Conservation (phyloP, 345 rosid genomes). For the Raphanus raphanistrum region DNA sequence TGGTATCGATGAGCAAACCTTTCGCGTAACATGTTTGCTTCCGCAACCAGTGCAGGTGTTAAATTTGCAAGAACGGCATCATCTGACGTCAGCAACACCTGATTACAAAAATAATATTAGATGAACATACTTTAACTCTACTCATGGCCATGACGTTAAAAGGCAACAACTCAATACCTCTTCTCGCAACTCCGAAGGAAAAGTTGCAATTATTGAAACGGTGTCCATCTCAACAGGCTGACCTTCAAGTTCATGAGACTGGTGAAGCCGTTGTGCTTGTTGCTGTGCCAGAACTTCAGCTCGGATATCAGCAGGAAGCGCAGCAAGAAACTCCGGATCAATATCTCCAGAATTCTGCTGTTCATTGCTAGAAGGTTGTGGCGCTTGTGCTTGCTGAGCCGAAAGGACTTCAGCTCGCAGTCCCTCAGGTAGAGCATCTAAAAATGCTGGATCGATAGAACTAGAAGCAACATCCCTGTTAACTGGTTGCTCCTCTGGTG, state of each 20-base stretch:
- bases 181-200: conserved; percentile 94
- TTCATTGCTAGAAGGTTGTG: conserved; percentile 69
- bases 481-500: conserved; percentile 61
- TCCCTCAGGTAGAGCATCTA: conserved; percentile 97
- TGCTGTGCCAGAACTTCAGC: conserved; percentile 96
- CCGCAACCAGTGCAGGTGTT: conserved; percentile 96
- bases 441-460: conserved; percentile 93
- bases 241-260: conserved; percentile 96
- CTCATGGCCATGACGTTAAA: neutral
- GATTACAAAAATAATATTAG: conserved; percentile 21
- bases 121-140: neutral
- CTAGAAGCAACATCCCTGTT: conserved; percentile 65
- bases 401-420: conserved; percentile 96
- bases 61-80: conserved; percentile 97
- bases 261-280: conserved; percentile 87
- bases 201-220: conserved; percentile 93
- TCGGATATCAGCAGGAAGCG: conserved; percentile 94
- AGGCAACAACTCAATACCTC: conserved; percentile 53
- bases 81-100: conserved; percentile 93
- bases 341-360: conserved; percentile 79
- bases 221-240: conserved; percentile 99
- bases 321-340: conserved; percentile 97
- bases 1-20: conserved; percentile 89
- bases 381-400: conserved; percentile 81
- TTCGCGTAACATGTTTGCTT: conserved; percentile 97